Conservation (phyloP, 139 green algal species). For the Micromonas commoda region DNA sequence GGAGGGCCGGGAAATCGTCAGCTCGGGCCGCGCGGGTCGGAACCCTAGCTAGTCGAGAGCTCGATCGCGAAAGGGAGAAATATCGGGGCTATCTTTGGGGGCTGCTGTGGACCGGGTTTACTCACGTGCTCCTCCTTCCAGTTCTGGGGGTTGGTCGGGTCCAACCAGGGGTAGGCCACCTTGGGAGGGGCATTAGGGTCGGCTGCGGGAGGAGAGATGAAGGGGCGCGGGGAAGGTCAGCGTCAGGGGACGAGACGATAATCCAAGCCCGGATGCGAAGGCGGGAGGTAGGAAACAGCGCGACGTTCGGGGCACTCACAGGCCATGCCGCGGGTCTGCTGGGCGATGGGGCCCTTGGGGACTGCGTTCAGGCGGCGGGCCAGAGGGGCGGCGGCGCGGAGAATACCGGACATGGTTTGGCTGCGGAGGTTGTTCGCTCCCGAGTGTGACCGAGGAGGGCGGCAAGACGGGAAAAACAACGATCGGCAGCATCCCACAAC, state of each 20-base stretch:
- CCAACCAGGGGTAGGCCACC: constrained; percentile 13
- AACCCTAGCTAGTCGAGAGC: neutral
- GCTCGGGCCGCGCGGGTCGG: neutral
- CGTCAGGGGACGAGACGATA: neutral
- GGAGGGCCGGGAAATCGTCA: neutral
- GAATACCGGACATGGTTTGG: neutral
- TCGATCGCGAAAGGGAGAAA: neutral
- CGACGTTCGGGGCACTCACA: neutral
- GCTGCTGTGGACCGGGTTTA: neutral
- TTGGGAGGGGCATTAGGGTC: constrained; percentile 15
- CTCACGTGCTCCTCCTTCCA: constrained; percentile 25
- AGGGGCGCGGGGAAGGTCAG: no score
- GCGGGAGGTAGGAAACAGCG: neutral
- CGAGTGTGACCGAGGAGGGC: no score
- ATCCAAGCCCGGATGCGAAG: neutral
- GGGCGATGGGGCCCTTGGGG: neutral
- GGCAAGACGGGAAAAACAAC: no score
- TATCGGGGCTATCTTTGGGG: neutral
- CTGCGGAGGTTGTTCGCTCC: no score
- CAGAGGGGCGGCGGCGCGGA: neutral
- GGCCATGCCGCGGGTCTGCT: neutral
- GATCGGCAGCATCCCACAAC: no score
- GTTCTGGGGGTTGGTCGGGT: constrained; percentile 12
- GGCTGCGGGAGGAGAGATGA: neutral
- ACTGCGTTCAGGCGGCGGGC: neutral